These are phyloP conservation scores for Scortechinia acanthostroma DNA, from an alignment of 2,329 filamentous ascomycete genomes.

Conservation along the genomic window DNA sequence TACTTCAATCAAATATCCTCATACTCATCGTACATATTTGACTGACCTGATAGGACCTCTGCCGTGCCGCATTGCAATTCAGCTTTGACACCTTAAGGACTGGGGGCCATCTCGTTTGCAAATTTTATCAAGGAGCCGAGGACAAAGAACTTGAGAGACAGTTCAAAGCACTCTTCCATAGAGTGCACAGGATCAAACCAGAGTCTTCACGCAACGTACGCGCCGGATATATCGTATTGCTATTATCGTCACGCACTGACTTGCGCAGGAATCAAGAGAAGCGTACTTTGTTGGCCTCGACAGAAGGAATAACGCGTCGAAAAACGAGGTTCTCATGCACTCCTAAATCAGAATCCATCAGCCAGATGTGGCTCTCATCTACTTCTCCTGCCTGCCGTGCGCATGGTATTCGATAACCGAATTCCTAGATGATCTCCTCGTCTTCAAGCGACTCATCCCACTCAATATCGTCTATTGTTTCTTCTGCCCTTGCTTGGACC, in stretches of 20 bases:
- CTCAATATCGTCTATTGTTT: slow-evolving; percentile 29
- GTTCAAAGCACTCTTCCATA: slow-evolving; percentile 70
- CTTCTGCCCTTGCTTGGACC: slow-evolving; percentile 35
- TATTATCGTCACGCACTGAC: slow-evolving; percentile 3
- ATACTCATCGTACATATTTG: background rate
- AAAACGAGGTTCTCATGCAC: too few species aligned
- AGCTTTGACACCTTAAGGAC: slow-evolving; percentile 74
- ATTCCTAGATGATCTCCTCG: too few species aligned
- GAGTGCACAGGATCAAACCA: slow-evolving; percentile 82
- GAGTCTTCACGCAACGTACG: slow-evolving; percentile 79
- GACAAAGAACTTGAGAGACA: slow-evolving; percentile 73
- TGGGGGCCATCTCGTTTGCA: slow-evolving; percentile 90
- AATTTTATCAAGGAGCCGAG: slow-evolving; percentile 89
- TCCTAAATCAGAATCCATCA: too few species aligned
- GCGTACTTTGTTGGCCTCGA: slow-evolving; percentile 76
- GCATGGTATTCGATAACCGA: too few species aligned
- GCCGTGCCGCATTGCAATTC: slow-evolving; percentile 76
- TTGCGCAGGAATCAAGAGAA: slow-evolving; percentile 69
- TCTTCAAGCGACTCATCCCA: slow-evolving; percentile 28
- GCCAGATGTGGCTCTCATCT: too few species aligned
- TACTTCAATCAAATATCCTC: slow-evolving; percentile 33
- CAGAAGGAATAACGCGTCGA: slow-evolving; percentile 63
- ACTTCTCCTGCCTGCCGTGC: too few species aligned
- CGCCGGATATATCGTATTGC: slow-evolving; percentile 9
- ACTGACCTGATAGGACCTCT: slow-evolving; percentile 65